Evolutionary conservation across 1,284 basidiomycete species (phyloP).

Genomic region (Apiotrichum siamense): DNA sequence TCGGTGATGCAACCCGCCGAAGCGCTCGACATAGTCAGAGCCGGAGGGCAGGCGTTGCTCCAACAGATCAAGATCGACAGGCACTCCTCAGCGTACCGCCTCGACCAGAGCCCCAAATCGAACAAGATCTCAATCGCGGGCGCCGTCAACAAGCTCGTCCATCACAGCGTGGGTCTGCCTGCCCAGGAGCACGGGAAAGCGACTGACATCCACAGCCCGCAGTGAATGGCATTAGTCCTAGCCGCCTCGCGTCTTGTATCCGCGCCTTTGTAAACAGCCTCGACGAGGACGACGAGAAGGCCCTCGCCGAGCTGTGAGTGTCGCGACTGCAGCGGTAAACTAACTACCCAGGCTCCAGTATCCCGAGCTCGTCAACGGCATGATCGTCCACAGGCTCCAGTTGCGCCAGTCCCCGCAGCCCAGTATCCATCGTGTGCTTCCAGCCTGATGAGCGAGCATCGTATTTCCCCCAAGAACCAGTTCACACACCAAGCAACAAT

Average conservation of each 20-base stretch:
- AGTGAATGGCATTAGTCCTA: not conserved
- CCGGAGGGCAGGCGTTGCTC: not conserved
- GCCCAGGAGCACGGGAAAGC: no score
- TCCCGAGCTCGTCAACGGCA: conserved; percentile 3
- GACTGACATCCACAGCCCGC: not conserved
- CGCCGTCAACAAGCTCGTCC: not conserved
- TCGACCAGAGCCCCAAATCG: not conserved
- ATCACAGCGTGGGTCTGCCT: not conserved
- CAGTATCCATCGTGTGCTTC: no score
- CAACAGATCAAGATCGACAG: not conserved
- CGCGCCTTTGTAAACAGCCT: conserved; percentile 11
- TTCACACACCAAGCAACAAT: no score
- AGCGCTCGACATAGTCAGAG: not conserved
- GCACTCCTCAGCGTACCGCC: not conserved
- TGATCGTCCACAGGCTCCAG: not conserved
- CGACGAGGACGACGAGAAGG: conserved; percentile 5
- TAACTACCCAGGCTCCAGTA: conserved; percentile 7
- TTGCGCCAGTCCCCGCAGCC: conserved; percentile 1
- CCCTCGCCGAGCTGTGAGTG: conserved; percentile 10
- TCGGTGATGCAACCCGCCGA: conserved; percentile 1
- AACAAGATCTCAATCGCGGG: conserved; percentile 8
- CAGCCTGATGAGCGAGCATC: no score
- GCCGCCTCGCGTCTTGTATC: not conserved
- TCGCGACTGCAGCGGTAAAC: not conserved
- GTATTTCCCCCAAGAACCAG: no score